phyloP scores from a whole-genome alignment of 169 alveolate species.

The Plasmodium adleri region DNA sequence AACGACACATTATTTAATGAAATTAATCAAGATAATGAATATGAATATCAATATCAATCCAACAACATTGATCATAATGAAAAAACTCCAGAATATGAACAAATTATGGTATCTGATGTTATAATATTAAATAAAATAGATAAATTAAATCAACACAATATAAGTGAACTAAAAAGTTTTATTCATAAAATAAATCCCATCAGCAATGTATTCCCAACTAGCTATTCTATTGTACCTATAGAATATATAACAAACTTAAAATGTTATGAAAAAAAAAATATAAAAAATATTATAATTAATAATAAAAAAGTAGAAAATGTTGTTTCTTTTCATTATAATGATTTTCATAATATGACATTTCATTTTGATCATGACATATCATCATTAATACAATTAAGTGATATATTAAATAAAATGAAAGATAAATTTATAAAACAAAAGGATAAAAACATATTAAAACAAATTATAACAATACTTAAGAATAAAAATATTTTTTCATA shows the following conservation, averaged over 20 bases:
- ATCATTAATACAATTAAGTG: conserved; percentile 33
- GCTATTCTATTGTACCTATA: conserved; percentile 41
- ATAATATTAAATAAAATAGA: conserved; percentile 65
- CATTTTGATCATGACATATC: conserved; percentile 30
- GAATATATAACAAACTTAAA: conserved; percentile 57
- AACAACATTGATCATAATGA: not conserved
- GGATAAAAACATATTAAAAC: conserved; percentile 18
- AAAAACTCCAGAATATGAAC: conserved; percentile 32
- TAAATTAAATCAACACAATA: conserved; percentile 40
- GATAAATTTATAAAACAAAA: conserved; percentile 18
- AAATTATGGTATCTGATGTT: conserved; percentile 63
- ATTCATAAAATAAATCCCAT: conserved; percentile 53
- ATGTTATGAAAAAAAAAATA: conserved; percentile 74
- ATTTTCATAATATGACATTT: conserved; percentile 31
- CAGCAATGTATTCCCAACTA: conserved; percentile 33
- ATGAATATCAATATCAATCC: not conserved
- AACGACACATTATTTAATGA: not conserved
- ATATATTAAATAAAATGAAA: conserved; percentile 21
- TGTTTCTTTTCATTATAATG: conserved; percentile 36
- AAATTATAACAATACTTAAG: conserved; percentile 31
- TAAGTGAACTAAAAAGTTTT: conserved; percentile 36
- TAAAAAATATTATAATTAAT: conserved; percentile 27
- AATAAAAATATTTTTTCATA: conserved; percentile 53
- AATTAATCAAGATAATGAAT: conserved; percentile 7
- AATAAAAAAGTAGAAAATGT: not conserved